Evolutionary conservation across 768 basidiomycete genomes (phyloP).

Genomic region (Dioszegia aurantiaca): DNA sequence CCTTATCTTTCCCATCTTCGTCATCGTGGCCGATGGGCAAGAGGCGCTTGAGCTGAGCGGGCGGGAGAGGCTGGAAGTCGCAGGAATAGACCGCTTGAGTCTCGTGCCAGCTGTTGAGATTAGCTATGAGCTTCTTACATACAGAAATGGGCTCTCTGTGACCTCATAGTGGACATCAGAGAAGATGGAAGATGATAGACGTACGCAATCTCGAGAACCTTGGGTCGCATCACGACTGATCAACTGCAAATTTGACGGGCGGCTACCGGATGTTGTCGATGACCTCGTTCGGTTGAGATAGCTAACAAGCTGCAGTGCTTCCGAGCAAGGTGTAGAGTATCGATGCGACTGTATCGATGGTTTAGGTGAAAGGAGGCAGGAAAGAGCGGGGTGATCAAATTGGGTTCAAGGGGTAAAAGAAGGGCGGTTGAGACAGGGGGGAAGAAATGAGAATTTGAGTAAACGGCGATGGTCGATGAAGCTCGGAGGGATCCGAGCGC

Average conservation of each 20-base stretch:
- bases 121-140: neutral
- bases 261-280: too few species aligned
- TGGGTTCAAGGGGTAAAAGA: too few species aligned
- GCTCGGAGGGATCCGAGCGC: too few species aligned
- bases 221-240: conserved; percentile 43
- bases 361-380: too few species aligned
- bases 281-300: too few species aligned
- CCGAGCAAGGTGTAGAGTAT: too few species aligned
- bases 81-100: conserved; percentile 69
- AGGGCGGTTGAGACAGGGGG: too few species aligned
- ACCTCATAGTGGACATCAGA: neutral
- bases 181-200: conserved; percentile 15
- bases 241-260: neutral
- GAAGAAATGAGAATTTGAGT: too few species aligned
- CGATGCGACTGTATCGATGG: too few species aligned
- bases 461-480: too few species aligned
- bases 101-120: conserved; percentile 48
- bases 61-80: conserved; percentile 82
- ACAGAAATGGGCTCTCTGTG: neutral
- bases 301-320: too few species aligned
- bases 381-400: too few species aligned
- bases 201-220: conserved; percentile 50
- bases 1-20: conserved; percentile 28
- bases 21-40: conserved; percentile 32
- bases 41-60: conserved; percentile 55